Evolutionary conservation across 495 filamentous ascomycete species (phyloP), one percentile per base, ranked within the genome.

Genomic region (Podospora conica): DNA sequence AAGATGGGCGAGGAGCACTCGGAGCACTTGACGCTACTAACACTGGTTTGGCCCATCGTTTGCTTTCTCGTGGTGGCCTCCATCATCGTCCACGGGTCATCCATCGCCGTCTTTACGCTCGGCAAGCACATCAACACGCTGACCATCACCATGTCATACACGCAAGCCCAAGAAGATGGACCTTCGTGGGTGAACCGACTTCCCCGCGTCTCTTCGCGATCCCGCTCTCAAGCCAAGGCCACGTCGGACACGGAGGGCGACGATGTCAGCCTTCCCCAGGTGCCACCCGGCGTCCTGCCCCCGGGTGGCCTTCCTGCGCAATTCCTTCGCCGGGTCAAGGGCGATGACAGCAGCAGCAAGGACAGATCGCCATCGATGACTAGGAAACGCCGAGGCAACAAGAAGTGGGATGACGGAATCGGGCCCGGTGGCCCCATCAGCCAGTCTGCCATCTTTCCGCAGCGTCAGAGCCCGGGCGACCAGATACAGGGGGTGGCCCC

Each of bases 81-180:
- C 18, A 99, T 99, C 67, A 74, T 97, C 60, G 92, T 99, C 5
- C 96, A 99, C 74, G 96, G 96, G 9, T 97, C 94, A 27, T 99
- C 96, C 0, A 91, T 99, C 74, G 96, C 96, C 9, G 96, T 99
- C 12, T 99, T 99, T 73, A 98, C 96, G 0, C 85, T 99, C 9
- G 96, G 96, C 58, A 99, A 98, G 76, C 95, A 90, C 58, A 98
- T 99, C 83, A 98, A 99, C 77, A 98, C 96, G 3, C 82, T 99
- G 66, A 91, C 91, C 11, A 84, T 99, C 59, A 96, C 95, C 12
- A 89, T 98, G 82, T 98, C 96, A 0, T 98, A 97, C 79, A 98
- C 96, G 0, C 82, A 86, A 69, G 93, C 89, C 63, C 89, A 88
- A 62, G 94, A 97, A 70, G 93, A 97, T 7, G 91, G 91, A 7